A percentile compares a stretch with the other conserved stretches of the same genome.
These are phyloP conservation scores for Sphagnum magellanicum DNA, from an alignment of 228 moss, liverwort and hornwort species.

Conservation along the genomic window DNA sequence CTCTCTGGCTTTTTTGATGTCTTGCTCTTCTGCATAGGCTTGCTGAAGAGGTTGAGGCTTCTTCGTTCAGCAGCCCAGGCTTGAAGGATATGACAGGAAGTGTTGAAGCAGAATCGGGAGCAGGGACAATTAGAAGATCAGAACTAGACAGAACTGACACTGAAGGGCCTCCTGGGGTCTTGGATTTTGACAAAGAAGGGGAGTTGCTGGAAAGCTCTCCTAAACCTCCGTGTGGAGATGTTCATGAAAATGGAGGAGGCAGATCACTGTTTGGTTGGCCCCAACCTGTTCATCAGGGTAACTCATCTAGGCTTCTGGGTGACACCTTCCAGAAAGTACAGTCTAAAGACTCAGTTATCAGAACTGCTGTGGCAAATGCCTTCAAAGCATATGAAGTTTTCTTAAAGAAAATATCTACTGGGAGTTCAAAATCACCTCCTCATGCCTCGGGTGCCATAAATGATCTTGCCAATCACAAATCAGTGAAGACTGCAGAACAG, in stretches of 20 bases:
- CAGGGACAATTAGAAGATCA: conserved; percentile 4
- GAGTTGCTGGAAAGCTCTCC: conserved; percentile 41
- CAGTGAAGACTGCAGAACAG: conserved; percentile 10
- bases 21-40: conserved; percentile 38
- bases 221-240: conserved; percentile 8
- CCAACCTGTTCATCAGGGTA: conserved; percentile 7
- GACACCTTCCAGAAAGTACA: conserved; percentile 25
- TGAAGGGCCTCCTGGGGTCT: conserved; percentile 18
- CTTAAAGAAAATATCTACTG: conserved; percentile 39
- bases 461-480: conserved; percentile 15
- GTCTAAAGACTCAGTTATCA: conserved; percentile 29
- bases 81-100: conserved; percentile 14
- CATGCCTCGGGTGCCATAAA: conserved; percentile 25
- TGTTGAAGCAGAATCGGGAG: conserved; percentile 16
- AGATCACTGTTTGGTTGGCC: conserved; percentile 15
- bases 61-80: conserved; percentile 22
- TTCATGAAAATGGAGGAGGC: conserved; percentile 46
- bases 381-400: conserved; percentile 84
- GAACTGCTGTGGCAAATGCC: conserved; percentile 44
- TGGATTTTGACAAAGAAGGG: conserved; percentile 45
- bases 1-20: no score
- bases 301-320: background rate
- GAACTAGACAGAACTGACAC: conserved; percentile 23
- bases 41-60: conserved; percentile 53
- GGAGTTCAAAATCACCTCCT: background rate